Conservation (phyloP, 1,284 basidiomycete genomes). For the Ganoderma lucidum region DNA sequence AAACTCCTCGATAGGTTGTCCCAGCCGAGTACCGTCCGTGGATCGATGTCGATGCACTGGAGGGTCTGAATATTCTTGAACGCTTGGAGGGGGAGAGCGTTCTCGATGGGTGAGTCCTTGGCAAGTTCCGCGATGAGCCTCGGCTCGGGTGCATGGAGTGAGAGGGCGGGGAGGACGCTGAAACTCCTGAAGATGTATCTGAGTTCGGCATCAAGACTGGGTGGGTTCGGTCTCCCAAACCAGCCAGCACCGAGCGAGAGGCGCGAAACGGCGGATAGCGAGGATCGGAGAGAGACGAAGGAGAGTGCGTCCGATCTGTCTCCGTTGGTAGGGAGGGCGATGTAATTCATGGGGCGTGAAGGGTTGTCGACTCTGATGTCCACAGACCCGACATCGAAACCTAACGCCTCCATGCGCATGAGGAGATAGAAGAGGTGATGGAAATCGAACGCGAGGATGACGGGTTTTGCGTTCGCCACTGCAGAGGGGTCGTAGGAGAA, state of each 20-base stretch:
- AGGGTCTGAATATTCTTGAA: slow-evolving; percentile 87
- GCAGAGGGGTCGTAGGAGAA: slow-evolving; percentile 53
- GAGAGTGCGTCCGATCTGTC: slow-evolving; percentile 82
- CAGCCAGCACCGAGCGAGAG: slow-evolving; percentile 76
- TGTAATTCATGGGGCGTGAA: slow-evolving; percentile 78
- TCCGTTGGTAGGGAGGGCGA: slow-evolving; percentile 60
- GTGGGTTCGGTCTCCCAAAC: slow-evolving; percentile 70
- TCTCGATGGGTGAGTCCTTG: slow-evolving; percentile 77
- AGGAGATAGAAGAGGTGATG: slow-evolving; percentile 91
- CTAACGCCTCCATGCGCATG: slow-evolving; percentile 85
- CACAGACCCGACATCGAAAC: slow-evolving; percentile 79
- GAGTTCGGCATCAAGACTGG: slow-evolving; percentile 74
- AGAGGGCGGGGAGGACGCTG: slow-evolving; percentile 85
- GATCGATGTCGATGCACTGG: slow-evolving; percentile 83
- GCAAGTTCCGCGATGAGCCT: slow-evolving; percentile 76
- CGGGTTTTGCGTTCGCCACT: slow-evolving; percentile 53
- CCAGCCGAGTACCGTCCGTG: slow-evolving; percentile 87
- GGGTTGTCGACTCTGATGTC: slow-evolving; percentile 79
- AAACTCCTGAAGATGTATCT: slow-evolving; percentile 89
- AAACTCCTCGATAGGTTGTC: slow-evolving; percentile 78
- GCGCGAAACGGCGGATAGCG: slow-evolving; percentile 78
- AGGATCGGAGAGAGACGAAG: slow-evolving; percentile 81
- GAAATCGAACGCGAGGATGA: slow-evolving; percentile 75
- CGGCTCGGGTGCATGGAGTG: slow-evolving; percentile 64
- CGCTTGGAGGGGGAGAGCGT: slow-evolving; percentile 80